Conservation (phyloP, 257 asterid genomes). For the Scutellaria minor region DNA sequence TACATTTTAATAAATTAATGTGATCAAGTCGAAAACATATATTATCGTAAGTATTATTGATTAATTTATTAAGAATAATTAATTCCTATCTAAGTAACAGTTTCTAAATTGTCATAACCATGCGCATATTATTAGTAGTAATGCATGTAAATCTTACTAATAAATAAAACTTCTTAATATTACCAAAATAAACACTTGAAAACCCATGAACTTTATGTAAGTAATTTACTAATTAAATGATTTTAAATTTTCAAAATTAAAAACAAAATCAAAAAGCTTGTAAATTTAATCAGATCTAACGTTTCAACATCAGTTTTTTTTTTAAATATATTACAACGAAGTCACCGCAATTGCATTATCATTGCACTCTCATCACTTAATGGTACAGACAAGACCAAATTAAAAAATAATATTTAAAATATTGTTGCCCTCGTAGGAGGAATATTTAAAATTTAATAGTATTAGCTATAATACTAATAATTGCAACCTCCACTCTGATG, state of each 20-base stretch:
- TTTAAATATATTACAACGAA: neutral
- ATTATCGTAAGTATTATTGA: too few species aligned
- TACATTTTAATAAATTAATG: too few species aligned
- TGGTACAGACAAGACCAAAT: neutral
- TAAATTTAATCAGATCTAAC: neutral
- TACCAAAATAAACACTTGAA: too few species aligned
- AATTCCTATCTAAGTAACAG: too few species aligned
- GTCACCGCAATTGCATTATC: slow-evolving; percentile 7
- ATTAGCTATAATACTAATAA: slow-evolving; percentile 30
- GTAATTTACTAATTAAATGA: neutral
- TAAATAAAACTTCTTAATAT: too few species aligned
- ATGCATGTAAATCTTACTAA: too few species aligned
- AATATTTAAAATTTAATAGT: slow-evolving; percentile 15
- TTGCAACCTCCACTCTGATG: slow-evolving; percentile 35
- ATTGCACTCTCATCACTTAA: slow-evolving; percentile 6
- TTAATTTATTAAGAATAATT: too few species aligned
- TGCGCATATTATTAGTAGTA: too few species aligned
- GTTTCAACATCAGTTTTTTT: neutral
- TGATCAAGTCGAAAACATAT: too few species aligned
- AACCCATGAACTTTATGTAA: neutral
- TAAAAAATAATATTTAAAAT: neutral
- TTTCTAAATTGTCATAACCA: too few species aligned
- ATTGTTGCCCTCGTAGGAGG: slow-evolving; percentile 6
- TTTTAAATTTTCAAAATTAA: neutral
- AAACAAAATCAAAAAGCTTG: neutral